Base-by-base conservation (phyloP, 2,329 filamentous ascomycete species). In the Blastomyces parvus region DNA sequence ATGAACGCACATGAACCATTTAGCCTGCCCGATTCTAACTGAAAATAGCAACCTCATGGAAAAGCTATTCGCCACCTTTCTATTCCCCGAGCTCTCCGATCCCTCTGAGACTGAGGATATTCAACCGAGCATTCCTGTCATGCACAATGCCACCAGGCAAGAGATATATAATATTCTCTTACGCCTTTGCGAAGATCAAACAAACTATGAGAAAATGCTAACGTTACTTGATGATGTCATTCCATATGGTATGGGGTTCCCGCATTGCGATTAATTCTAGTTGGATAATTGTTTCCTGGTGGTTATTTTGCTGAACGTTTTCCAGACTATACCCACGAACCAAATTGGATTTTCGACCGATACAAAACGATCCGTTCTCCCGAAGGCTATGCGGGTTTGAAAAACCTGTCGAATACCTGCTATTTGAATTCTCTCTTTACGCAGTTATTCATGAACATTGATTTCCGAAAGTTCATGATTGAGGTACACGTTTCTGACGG, bases 391-490 rank as follows among this genome's bases (percentile, higher is more conserved):
- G 86, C 89, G n/a, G 94, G 94, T 0, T 77, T 99, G n/a, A 84
- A 84, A 63, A 99, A 99, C 70, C 82, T 97, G 19, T 94, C 91
- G 11, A 96, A 97, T 72, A 97, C 95, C 0, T 99, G 94, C 76
- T 99, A 99, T 73, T 83, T 97, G 72, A 99, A 99, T 73, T 97
- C 94, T 0, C 80, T 99, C 0, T 83, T 97, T 65, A 93, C 91
- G 0, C 94, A 99, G 72, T 84, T 99, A 0, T 99, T 93, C 79
- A 97, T 97, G 91, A 97, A 99, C 72, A 78, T 89, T 19, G 83
- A 86, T 7, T 97, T 99, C 70, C 87, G 94, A 22, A 82, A 84
- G 19, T 96, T 97, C 74, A 89, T 99, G 68, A 81, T 97, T 65
- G 76, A 80, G 63, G 80, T 84, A n/a, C 75, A 80, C 9, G 78